Evolutionary conservation across 2,329 filamentous ascomycete genomes (phyloP), one percentile per base, ranked within the genome.

Genomic region (Paracorniculantispora psalliotae): DNA sequence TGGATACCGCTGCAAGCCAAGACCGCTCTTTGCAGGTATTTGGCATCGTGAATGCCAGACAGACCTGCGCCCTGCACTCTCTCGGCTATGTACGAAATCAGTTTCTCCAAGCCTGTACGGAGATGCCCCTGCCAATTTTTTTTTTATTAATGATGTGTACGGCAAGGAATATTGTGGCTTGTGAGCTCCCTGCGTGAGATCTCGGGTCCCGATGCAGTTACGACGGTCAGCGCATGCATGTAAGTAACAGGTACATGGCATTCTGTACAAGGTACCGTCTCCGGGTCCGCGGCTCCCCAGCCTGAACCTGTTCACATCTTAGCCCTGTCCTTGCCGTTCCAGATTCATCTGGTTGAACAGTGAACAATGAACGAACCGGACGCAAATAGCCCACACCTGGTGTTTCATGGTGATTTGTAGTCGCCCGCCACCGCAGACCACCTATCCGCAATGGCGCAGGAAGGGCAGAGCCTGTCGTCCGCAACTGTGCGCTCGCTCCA

Each of bases 1-100:
- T 57, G 54, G 54, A 49, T 35, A 57, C 44, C 9, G 25, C 21
- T 56, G 53, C 53, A 56, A 49, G 54, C 52, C 54, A 57, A 49
- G 54, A 57, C 53, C 53, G 53, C 53, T 57, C 37, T 57, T 55
- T 49, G 43, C 44, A 57, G 54, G 35, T 57, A 57, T 48, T 57
- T 57, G 51, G 33, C 54, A 57, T 48, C 41, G 19, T 30, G 33
- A 25, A 57, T 57, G 54, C 44, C 43, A 48, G 44, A 30, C 54
- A 48, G 54, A 57, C 44, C 23, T 57, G 44, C 54, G 54, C 54
- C 54, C 46, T 49, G 54, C 54, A 49, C 28, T 23, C 49, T 46
- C 54, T 49, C 44, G 54, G 28, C 23, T 37, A 57, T 57, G 44
- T 49, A 57, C 30, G 44, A 57, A 57, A 57, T 57, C 54, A 46